Evolutionary conservation across 148 eudicot genomes (phyloP).

Genomic region (Rhododendron henanense): DNA sequence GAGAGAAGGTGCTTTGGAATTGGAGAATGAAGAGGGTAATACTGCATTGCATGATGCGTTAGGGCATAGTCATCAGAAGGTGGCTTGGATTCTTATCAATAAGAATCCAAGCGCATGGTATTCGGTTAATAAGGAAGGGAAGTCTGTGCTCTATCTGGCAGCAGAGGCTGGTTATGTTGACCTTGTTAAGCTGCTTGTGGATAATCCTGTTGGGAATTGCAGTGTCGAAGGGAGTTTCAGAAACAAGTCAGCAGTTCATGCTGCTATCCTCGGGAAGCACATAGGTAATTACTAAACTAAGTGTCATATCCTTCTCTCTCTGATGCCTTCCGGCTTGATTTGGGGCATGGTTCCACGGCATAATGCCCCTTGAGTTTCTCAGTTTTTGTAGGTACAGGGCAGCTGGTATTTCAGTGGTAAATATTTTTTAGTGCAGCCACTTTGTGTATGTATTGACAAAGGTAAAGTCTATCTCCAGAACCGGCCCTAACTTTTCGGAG

Average conservation of each 20-base stretch:
- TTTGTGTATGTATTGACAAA: too few species aligned
- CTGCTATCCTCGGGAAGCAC: constrained; percentile 22
- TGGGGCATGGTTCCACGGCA: too few species aligned
- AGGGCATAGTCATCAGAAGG: constrained; percentile 11
- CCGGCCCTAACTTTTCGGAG: too few species aligned
- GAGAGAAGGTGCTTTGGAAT: constrained; percentile 11
- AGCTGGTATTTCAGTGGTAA: neutral
- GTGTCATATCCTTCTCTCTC: too few species aligned
- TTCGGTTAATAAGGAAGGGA: constrained; percentile 20
- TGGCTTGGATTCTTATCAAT: constrained; percentile 20
- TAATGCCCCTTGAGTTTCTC: too few species aligned
- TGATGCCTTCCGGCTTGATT: neutral
- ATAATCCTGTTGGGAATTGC: constrained; percentile 19
- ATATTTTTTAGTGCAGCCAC: too few species aligned
- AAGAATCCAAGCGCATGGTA: constrained; percentile 11
- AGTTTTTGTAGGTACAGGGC: neutral
- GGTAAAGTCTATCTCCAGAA: too few species aligned
- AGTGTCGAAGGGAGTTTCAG: neutral
- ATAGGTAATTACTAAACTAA: constrained; percentile 7
- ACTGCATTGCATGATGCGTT: constrained; percentile 32
- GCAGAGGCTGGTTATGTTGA: constrained; percentile 24
- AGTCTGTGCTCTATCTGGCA: constrained; percentile 30
- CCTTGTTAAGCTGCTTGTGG: constrained; percentile 20
- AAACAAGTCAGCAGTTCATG: constrained; percentile 25
- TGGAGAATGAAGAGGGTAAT: constrained; percentile 18